Base-by-base conservation (phyloP, 495 filamentous ascomycete genomes). In the Aspergillus heteromorphus region DNA sequence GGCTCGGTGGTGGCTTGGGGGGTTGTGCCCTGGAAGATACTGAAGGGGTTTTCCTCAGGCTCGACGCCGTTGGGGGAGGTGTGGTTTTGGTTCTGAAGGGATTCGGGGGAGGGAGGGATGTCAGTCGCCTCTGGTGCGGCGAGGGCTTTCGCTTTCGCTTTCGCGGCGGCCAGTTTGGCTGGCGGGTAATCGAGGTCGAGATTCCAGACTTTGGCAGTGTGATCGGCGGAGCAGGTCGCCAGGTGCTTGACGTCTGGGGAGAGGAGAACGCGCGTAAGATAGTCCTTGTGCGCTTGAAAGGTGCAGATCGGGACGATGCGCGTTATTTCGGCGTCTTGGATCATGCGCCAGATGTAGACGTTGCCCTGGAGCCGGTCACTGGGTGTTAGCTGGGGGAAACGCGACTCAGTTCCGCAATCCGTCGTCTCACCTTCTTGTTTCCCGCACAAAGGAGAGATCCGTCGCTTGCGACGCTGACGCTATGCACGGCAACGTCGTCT, bases 171-270 rank as follows among this genome's bases (percentile, higher is more conserved):
- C 36, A 70, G 66, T 21, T 77, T 67, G n/a, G 75, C 68, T 0
- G 79, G 78, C 0, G 65, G 65, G 23, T 74, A 75, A 9, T 75
- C 73, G 0, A 75, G 71, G 60, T 91, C 86, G 16, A 96, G 86
- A 55, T 89, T 86, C 93, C 93, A 98, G 47, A 98, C 97, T 66
- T 95, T 95, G 55, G 95, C 95, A 0, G 91, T 97, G 69, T 97
- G 93, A 71, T 98, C 93, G 23, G 93, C 95, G 34, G 89, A 95
- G 76, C 93, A 98, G 40, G 93, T 98, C 2, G 93, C 93, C 19
- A 98, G 84, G 66, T 97, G 92, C 65, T 92, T 93, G 59, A 98
- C 93, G 67, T 98, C 93, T 9, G 93, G 93, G 0, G 92, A 97
- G 42, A 98, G 87, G 14, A 98, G 85, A 43, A 98, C 88, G 38